Percentiles rank a stretch among this genome's conserved stretches.
Conservation (phyloP, 1,139 yeast genomes). For the Geotrichum aggregatum region DNA sequence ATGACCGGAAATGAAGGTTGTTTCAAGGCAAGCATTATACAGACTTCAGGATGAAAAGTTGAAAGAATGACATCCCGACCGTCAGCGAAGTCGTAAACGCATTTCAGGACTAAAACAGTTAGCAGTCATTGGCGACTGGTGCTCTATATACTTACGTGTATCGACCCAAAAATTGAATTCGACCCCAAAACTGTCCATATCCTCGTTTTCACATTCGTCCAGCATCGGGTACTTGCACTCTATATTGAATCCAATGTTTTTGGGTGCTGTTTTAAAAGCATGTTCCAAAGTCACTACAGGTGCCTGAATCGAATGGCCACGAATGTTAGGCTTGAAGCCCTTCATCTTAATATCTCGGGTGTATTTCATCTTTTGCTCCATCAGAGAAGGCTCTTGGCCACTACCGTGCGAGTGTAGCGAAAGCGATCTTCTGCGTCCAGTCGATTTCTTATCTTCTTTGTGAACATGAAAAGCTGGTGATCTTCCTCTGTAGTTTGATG, state of each 20-base stretch:
- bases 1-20: constrained; percentile 82
- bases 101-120: constrained; percentile 54
- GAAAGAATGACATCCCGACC: constrained; percentile 88
- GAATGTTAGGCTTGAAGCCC: constrained; percentile 85
- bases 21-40: constrained; percentile 77
- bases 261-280: constrained; percentile 74
- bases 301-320: constrained; percentile 89
- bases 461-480: neutral
- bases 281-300: constrained; percentile 86
- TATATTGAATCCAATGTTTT: constrained; percentile 84
- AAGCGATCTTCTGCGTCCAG: constrained; percentile 27
- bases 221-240: constrained; percentile 95
- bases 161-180: constrained; percentile 84
- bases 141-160: constrained; percentile 30
- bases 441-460: neutral
- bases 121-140: constrained; percentile 28
- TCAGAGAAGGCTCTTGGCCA: constrained; percentile 33
- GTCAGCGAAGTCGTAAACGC: constrained; percentile 70
- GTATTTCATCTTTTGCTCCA: constrained; percentile 68
- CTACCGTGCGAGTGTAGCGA: constrained; percentile 27
- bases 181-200: constrained; percentile 78
- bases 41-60: constrained; percentile 91
- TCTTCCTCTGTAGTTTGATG: neutral
- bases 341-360: constrained; percentile 83
- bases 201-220: constrained; percentile 85